A percentile compares a stretch with the other conserved stretches of the same genome.
Conservation (phyloP, 176 grass and related monocot species). For the Puccinellia tenuiflora region DNA sequence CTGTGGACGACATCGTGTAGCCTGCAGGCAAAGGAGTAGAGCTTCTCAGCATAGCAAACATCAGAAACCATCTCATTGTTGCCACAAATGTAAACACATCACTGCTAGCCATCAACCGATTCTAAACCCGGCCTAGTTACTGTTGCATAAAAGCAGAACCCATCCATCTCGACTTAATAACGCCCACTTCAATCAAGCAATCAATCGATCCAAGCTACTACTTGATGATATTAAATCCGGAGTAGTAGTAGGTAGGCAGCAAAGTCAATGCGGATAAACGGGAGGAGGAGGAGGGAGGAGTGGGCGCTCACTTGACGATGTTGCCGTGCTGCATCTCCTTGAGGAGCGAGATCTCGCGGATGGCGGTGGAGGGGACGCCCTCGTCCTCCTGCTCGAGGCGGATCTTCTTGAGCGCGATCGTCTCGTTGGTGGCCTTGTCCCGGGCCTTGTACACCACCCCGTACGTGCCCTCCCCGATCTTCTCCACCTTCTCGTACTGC, state of each 20-base stretch:
- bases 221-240: not conserved
- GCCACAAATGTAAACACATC: not conserved
- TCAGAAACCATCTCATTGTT: not conserved
- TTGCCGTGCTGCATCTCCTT: constrained; percentile 96
- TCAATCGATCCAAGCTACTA: not conserved
- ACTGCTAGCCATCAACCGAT: not conserved
- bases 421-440: constrained; percentile 78
- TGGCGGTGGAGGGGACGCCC: constrained; percentile 88
- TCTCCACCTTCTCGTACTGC: constrained; percentile 96
- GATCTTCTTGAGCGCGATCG: constrained; percentile 98
- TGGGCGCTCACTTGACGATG: constrained; percentile 60
- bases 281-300: not conserved
- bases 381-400: constrained; percentile 93
- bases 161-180: not conserved
- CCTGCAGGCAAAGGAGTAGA: constrained; percentile 33
- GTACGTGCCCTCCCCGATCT: constrained; percentile 96
- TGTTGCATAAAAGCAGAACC: constrained; percentile 26
- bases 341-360: constrained; percentile 93
- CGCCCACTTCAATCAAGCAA: not conserved
- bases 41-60: not conserved
- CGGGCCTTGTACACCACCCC: constrained; percentile 94
- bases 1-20: constrained; percentile 89
- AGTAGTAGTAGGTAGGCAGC: not conserved
- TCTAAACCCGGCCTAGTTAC: constrained; percentile 1
- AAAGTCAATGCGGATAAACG: not conserved